Evolutionary conservation across 495 filamentous ascomycete species (phyloP).

Genomic region (Filosporella fistucella): DNA sequence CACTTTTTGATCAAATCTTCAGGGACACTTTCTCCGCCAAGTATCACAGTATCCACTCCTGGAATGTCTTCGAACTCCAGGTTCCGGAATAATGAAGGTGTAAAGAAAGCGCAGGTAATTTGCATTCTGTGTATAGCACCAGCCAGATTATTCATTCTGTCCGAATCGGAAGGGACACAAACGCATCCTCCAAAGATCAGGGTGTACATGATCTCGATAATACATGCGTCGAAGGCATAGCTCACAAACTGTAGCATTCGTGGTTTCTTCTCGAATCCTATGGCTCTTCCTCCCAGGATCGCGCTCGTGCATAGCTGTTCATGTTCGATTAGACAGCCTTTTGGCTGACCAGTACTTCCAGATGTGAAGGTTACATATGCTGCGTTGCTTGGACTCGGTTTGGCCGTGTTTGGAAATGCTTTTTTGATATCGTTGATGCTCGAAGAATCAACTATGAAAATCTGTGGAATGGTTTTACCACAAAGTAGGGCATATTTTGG

Average conservation of each 20-base stretch:
- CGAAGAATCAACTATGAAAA: too few relatives aligned
- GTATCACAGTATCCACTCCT: slow-evolving; percentile 38
- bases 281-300: too few relatives aligned
- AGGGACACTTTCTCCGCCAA: slow-evolving; percentile 52
- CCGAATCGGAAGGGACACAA: slow-evolving; percentile 54
- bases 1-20: slow-evolving; percentile 50
- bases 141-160: slow-evolving; percentile 30
- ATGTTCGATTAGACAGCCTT: neutral
- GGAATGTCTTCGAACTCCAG: slow-evolving; percentile 37
- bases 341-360: slow-evolving; percentile 2
- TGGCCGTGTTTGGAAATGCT: too few relatives aligned
- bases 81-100: slow-evolving; percentile 43
- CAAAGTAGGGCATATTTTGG: slow-evolving; percentile 2
- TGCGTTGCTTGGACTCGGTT: neutral
- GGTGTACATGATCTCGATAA: neutral
- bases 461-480: too few relatives aligned
- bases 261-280: too few relatives aligned
- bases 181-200: slow-evolving; percentile 48
- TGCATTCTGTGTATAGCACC: slow-evolving; percentile 20
- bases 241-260: neutral
- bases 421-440: too few relatives aligned
- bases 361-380: slow-evolving; percentile 1
- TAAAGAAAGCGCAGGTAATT: slow-evolving; percentile 31
- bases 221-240: neutral
- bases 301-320: slow-evolving; percentile 24